phyloP scores from a whole-genome alignment of 805 yeast genomes.

The Starmerella tilneyi region DNA sequence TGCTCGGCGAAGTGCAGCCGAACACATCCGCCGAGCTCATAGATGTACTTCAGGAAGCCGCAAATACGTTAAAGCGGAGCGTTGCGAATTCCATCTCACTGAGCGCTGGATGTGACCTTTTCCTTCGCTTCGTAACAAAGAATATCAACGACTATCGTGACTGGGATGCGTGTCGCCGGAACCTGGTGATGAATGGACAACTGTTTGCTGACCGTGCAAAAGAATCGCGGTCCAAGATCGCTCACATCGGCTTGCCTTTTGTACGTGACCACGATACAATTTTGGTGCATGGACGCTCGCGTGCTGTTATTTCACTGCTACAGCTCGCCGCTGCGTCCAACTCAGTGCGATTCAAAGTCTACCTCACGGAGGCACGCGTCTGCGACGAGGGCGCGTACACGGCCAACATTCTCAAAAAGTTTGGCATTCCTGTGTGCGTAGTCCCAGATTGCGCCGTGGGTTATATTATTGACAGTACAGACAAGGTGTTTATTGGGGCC shows the following conservation, averaged over 20 bases:
- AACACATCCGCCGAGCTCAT: constrained; percentile 89
- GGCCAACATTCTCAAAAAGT: constrained; percentile 54
- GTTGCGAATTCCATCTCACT: constrained; percentile 87
- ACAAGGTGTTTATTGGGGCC: constrained; percentile 92
- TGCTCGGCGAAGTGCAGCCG: constrained; percentile 74
- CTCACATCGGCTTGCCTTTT: constrained; percentile 77
- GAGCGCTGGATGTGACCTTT: constrained; percentile 95
- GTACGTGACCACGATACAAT: constrained; percentile 86
- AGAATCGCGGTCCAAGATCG: constrained; percentile 76
- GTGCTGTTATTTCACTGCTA: constrained; percentile 75
- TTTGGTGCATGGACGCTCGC: constrained; percentile 80
- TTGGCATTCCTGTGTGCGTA: constrained; percentile 75
- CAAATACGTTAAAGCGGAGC: constrained; percentile 58
- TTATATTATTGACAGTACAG: constrained; percentile 77
- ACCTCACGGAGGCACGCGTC: constrained; percentile 89
- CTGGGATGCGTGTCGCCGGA: constrained; percentile 87
- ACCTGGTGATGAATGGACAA: constrained; percentile 87
- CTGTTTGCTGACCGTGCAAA: constrained; percentile 85
- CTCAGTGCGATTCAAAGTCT: constrained; percentile 73
- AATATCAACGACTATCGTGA: constrained; percentile 77
- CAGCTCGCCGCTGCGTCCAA: constrained; percentile 60
- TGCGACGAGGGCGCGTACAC: constrained; percentile 61
- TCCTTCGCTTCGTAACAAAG: constrained; percentile 83
- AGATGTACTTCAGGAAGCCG: constrained; percentile 66
- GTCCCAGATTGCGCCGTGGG: constrained; percentile 94